Percentiles rank a stretch among this genome's conserved stretches.
phyloP scores from a whole-genome alignment of 345 rosid species.

The Aurinia saxatilis region DNA sequence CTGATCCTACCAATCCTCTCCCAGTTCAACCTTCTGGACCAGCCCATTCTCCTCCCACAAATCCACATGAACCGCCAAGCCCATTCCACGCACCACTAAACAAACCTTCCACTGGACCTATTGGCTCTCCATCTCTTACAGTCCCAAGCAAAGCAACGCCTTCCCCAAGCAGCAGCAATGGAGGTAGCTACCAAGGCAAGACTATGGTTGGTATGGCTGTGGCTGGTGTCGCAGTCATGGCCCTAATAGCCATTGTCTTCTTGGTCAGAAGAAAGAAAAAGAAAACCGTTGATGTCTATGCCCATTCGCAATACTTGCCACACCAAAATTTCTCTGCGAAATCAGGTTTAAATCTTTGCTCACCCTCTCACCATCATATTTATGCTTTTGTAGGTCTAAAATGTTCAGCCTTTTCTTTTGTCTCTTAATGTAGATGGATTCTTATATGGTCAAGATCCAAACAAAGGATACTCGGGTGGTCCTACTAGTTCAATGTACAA shows the following conservation, averaged over 20 bases:
- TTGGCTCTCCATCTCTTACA: conserved; percentile 19
- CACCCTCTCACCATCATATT: neutral
- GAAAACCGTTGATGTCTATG: conserved; percentile 23
- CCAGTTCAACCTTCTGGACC: conserved; percentile 22
- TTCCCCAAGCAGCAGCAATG: conserved; percentile 1
- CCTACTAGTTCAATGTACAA: conserved; percentile 30
- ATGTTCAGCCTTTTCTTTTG: neutral
- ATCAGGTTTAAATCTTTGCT: conserved; percentile 39
- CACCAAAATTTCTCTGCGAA: conserved; percentile 38
- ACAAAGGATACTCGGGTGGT: conserved; percentile 34
- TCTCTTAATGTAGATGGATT: conserved; percentile 42
- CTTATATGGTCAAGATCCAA: conserved; percentile 36
- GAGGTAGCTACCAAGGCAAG: neutral
- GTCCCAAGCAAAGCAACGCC: neutral
- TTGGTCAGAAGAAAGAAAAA: conserved; percentile 37
- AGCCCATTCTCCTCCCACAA: conserved; percentile 11
- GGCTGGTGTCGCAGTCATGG: conserved; percentile 41
- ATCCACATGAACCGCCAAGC: neutral
- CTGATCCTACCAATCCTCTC: conserved; percentile 23
- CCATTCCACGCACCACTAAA: conserved; percentile 6
- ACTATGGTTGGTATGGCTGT: conserved; percentile 34
- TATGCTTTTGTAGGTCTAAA: neutral
- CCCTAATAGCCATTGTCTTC: conserved; percentile 38
- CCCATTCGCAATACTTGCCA: conserved; percentile 36
- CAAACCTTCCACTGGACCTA: conserved; percentile 5